Conservation (phyloP, 1,139 yeast species). For the Suhomyces terraborum region DNA sequence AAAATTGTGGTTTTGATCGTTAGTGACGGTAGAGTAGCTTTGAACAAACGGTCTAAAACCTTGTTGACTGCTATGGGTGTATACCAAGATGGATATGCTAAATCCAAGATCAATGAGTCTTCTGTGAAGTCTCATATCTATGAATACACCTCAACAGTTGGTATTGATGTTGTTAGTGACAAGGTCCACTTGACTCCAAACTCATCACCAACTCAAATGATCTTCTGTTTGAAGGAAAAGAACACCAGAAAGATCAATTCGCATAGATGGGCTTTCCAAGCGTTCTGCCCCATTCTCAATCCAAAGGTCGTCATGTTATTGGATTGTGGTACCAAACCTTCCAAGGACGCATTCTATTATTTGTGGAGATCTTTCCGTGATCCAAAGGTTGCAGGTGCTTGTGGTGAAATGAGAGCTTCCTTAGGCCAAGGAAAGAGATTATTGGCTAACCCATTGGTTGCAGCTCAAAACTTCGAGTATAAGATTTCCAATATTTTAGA, state of each 20-base stretch:
- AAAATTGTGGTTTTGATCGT: constrained; percentile 73
- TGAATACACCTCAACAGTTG: constrained; percentile 79
- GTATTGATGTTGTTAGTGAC: constrained; percentile 64
- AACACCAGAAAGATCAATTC: constrained; percentile 77
- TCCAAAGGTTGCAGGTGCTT: constrained; percentile 80
- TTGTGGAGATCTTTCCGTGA: constrained; percentile 77
- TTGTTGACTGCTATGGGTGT: constrained; percentile 73
- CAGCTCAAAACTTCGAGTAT: constrained; percentile 84
- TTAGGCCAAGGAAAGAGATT: constrained; percentile 58
- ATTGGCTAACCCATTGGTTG: constrained; percentile 71
- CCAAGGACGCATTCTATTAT: constrained; percentile 69
- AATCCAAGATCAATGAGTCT: constrained; percentile 69
- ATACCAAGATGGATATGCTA: constrained; percentile 82
- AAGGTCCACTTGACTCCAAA: constrained; percentile 58
- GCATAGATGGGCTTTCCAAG: constrained; percentile 84
- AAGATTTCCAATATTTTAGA: constrained; percentile 80
- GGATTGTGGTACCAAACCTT: constrained; percentile 82
- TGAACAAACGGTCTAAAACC: constrained; percentile 64
- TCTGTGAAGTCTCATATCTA: constrained; percentile 73
- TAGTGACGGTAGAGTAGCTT: constrained; percentile 75
- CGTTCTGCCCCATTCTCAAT: constrained; percentile 67
- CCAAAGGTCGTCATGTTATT: constrained; percentile 72
- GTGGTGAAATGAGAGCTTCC: constrained; percentile 79
- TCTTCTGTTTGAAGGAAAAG: constrained; percentile 76
- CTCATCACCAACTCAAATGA: constrained; percentile 68